These are phyloP conservation scores for Aeschynomene evenia DNA, from an alignment of 306 rosid species.

Conservation along the genomic window DNA sequence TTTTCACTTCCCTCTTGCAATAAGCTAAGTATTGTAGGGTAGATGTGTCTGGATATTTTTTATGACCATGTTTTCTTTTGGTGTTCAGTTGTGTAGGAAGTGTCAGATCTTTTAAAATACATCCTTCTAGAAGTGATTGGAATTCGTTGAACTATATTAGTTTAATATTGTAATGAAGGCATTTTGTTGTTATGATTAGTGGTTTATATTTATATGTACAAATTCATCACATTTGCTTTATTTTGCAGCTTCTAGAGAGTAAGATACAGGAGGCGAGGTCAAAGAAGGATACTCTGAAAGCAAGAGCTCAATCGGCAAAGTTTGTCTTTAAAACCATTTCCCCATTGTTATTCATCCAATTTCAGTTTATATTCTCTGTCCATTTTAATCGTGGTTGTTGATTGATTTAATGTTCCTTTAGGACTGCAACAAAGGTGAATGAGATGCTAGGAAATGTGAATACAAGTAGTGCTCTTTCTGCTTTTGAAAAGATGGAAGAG, in stretches of 20 bases:
- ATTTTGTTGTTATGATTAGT: slow-evolving; percentile 7
- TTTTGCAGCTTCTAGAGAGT: slow-evolving; percentile 84
- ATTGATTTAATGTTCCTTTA: slow-evolving; percentile 37
- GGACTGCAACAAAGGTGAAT: slow-evolving; percentile 91
- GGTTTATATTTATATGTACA: no score
- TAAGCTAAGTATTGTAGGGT: not conserved
- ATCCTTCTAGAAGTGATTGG: slow-evolving; percentile 11
- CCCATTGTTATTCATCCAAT: slow-evolving; percentile 25
- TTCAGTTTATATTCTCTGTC: slow-evolving; percentile 13
- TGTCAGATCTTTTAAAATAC: not conserved
- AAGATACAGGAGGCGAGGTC: slow-evolving; percentile 94
- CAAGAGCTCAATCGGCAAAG: slow-evolving; percentile 96
- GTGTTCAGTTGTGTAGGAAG: slow-evolving; percentile 21
- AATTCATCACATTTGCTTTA: slow-evolving; percentile 14
- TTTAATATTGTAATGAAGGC: not conserved
- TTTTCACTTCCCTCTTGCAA: not conserved
- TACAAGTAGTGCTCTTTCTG: slow-evolving; percentile 92
- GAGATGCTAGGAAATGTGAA: slow-evolving; percentile 92
- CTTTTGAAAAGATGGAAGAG: slow-evolving; percentile 97
- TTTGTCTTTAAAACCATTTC: slow-evolving; percentile 44
- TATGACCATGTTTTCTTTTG: slow-evolving; percentile 8
- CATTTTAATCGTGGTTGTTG: slow-evolving; percentile 32
- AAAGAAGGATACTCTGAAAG: slow-evolving; percentile 92
- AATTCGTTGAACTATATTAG: slow-evolving; percentile 19
- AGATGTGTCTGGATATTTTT: not conserved